Evolutionary conservation across 75 land plant species (phyloP).

Genomic region (Pseudotsuga menziesii): DNA sequence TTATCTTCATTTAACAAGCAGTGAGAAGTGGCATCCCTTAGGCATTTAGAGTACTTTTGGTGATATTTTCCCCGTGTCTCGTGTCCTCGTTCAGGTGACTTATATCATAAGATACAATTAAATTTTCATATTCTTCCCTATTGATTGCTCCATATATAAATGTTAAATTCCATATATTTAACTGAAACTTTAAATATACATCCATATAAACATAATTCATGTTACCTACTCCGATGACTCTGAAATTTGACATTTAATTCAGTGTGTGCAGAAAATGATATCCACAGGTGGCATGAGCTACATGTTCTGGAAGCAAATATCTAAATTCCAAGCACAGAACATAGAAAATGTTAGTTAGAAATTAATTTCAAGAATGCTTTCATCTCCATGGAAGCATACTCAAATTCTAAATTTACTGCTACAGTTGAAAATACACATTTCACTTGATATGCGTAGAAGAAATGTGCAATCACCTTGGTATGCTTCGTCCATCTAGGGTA

Average conservation of each 20-base stretch:
- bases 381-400: background rate
- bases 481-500: constrained; percentile 67
- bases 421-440: background rate
- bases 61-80: too few species aligned
- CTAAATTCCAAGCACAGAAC: constrained; percentile 16
- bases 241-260: constrained; percentile 80
- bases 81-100: too few species aligned
- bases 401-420: background rate
- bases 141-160: too few species aligned
- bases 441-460: constrained; percentile 4
- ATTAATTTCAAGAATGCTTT: background rate
- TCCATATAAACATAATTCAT: background rate
- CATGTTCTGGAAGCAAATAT: constrained; percentile 70
- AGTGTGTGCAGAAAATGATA: constrained; percentile 74
- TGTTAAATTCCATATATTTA: too few species aligned
- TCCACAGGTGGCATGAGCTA: constrained; percentile 52
- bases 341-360: constrained; percentile 1
- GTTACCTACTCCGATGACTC: constrained; percentile 76
- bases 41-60: too few species aligned
- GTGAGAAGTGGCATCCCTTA: too few species aligned
- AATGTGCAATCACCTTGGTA: constrained; percentile 53
- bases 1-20: too few species aligned
- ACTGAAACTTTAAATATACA: background rate
- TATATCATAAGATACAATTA: too few species aligned
- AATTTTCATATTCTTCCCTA: too few species aligned